Evolutionary conservation across 1,139 yeast species (phyloP), one percentile per base, ranked within the genome.

Genomic region (Blastobotrys serpentis): DNA sequence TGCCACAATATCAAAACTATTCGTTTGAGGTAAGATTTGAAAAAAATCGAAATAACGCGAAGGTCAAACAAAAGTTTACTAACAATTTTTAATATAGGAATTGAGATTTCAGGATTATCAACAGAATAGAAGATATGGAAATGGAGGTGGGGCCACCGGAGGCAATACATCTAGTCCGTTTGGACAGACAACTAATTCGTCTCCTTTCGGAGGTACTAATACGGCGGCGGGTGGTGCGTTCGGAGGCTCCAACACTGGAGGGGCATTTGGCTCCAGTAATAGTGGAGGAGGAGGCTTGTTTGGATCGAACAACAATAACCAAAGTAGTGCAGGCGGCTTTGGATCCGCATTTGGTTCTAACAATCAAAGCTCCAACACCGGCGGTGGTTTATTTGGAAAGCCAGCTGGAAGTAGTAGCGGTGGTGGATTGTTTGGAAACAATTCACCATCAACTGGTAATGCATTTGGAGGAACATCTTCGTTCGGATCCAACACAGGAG

Each of bases 81-180:
- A 37, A 44, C 47, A 6, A 4, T 21, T 19, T 37, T 43, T n/a
- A 7, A 23, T 34, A 4, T 40, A 45, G 47, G 98, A 92, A 66
- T 76, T 92, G 67, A 78, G 99, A 65, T 72, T 79, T 58, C 92
- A 86, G 66, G 99, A 92, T 69, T 92, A 92, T 65, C 81, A 82
- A 61, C 87, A 82, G 54, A 81, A 80, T 53, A 76, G 95, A 57
- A 78, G 82, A 49, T 81, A 61, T 56, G 86, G 84, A n/a, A 74
- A 67, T 47, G 62, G 63, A 13, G 59, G 61, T n/a, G 51, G 66
- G 30, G 38, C 52, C 3, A 48, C 59, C 13, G 50, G 60, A 10
- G 42, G 52, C n/a, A n/a, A n/a, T 2, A 37, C 56, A 16, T 56
- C 68, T 7, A 64, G 56, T 4, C 39, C 52, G 22, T 56, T 57